A percentile compares a stretch with the other conserved stretches of the same genome.
Conservation (phyloP, 352 stramenopile genomes). For the Pythium aphanidermatum region DNA sequence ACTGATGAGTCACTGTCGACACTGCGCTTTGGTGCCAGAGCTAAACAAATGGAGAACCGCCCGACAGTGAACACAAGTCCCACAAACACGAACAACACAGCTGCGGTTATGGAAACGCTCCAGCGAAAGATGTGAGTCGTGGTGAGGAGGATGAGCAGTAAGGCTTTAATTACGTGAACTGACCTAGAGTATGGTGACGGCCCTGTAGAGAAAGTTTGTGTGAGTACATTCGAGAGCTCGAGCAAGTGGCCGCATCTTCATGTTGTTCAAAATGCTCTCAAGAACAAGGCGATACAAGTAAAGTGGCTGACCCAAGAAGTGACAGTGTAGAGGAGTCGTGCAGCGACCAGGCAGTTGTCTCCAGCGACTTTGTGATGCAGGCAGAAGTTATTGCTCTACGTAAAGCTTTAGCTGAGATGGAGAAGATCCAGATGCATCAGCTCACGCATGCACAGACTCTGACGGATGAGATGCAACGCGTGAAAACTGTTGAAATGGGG, state of each 20-base stretch:
- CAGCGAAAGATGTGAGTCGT: slow-evolving; percentile 46
- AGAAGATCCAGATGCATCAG: slow-evolving; percentile 25
- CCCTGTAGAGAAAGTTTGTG: slow-evolving; percentile 46
- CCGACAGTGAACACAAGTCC: slow-evolving; percentile 56
- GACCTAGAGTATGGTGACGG: neutral
- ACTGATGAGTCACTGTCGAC: slow-evolving; percentile 80
- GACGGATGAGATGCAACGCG: slow-evolving; percentile 12
- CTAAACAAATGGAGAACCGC: slow-evolving; percentile 76
- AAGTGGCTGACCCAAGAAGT: neutral
- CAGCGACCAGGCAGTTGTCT: slow-evolving; percentile 7
- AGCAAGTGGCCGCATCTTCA: slow-evolving; percentile 24
- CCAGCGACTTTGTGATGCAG: slow-evolving; percentile 33
- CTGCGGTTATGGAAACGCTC: slow-evolving; percentile 26
- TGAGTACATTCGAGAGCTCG: slow-evolving; percentile 46
- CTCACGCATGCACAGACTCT: slow-evolving; percentile 15
- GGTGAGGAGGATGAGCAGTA: neutral
- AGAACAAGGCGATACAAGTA: neutral
- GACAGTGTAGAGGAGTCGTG: neutral
- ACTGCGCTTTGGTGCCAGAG: slow-evolving; percentile 85
- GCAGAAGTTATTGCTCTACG: slow-evolving; percentile 43
- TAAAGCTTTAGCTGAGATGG: slow-evolving; percentile 30
- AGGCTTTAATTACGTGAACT: neutral
- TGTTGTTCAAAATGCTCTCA: neutral
- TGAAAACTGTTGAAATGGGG: slow-evolving; percentile 10
- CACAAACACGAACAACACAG: slow-evolving; percentile 4